These are phyloP conservation scores for Sporothrix euskadiensis DNA, from an alignment of 2,329 filamentous ascomycete species.

Conservation along the genomic window DNA sequence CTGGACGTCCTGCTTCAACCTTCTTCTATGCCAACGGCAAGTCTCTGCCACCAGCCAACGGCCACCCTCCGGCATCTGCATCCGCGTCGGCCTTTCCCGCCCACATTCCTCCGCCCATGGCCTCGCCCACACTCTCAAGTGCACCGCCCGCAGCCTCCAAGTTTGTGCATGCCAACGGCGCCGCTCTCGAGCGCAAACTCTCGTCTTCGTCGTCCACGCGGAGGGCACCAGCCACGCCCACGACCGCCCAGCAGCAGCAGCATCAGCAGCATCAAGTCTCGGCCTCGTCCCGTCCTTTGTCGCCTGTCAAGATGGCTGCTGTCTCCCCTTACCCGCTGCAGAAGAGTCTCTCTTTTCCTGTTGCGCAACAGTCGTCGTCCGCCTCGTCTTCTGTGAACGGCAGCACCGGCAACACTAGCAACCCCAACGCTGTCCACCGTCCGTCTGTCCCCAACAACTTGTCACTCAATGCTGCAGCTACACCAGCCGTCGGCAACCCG, in stretches of 20 bases:
- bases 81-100: slow-evolving; percentile 18
- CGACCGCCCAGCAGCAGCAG: background rate
- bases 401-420: background rate
- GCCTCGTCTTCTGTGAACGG: slow-evolving; percentile 6
- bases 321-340: slow-evolving; percentile 16
- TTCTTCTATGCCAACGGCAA: slow-evolving; percentile 60
- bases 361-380: background rate
- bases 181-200: slow-evolving; percentile 40
- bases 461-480: slow-evolving; percentile 8
- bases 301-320: slow-evolving; percentile 50
- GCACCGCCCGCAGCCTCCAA: slow-evolving; percentile 50
- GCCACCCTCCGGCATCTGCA: background rate
- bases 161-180: slow-evolving; percentile 75
- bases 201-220: slow-evolving; percentile 5
- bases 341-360: slow-evolving; percentile 18
- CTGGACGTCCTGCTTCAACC: slow-evolving; percentile 43
- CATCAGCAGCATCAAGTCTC: background rate
- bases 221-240: background rate
- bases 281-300: slow-evolving; percentile 50
- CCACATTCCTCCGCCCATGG: slow-evolving; percentile 30
- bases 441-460: background rate
- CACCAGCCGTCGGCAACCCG: background rate
- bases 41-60: slow-evolving; percentile 38
- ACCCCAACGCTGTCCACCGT: background rate
- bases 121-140: background rate